phyloP scores from a whole-genome alignment of 805 yeast genomes.

The Ascoidea tarda region DNA sequence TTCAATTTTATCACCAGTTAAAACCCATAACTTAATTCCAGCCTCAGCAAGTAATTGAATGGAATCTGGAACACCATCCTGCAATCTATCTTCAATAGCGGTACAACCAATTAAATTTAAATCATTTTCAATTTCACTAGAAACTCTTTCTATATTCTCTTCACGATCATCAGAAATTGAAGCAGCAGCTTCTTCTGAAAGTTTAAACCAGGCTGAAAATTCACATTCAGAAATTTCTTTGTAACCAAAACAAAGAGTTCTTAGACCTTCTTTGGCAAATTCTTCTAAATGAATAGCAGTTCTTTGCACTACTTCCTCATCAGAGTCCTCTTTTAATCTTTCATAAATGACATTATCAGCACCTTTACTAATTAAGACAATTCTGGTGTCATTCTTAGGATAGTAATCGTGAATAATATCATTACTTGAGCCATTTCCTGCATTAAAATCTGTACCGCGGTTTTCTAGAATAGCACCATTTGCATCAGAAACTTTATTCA shows the following conservation, averaged over 20 bases:
- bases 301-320: conserved; percentile 30
- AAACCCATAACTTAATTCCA: conserved; percentile 72
- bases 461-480: background rate
- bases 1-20: conserved; percentile 74
- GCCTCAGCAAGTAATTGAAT: conserved; percentile 53
- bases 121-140: conserved; percentile 44
- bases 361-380: conserved; percentile 48
- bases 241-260: conserved; percentile 63
- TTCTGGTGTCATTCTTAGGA: conserved; percentile 25
- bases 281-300: conserved; percentile 55
- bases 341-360: conserved; percentile 62
- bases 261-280: conserved; percentile 63
- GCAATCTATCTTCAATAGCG: conserved; percentile 70
- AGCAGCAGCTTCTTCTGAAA: conserved; percentile 42
- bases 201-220: conserved; percentile 39
- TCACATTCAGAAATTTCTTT: conserved; percentile 28
- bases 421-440: too few species aligned
- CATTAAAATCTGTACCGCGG: too few species aligned
- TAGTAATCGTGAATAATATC: background rate
- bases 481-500: background rate
- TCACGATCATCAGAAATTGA: conserved; percentile 48
- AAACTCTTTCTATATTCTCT: conserved; percentile 33
- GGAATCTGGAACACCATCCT: conserved; percentile 66
- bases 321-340: conserved; percentile 23
- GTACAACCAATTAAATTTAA: conserved; percentile 59